Evolutionary conservation across 805 yeast genomes (phyloP), one percentile per base, ranked within the genome.

Genomic region (Metschnikowia reukaufii): DNA sequence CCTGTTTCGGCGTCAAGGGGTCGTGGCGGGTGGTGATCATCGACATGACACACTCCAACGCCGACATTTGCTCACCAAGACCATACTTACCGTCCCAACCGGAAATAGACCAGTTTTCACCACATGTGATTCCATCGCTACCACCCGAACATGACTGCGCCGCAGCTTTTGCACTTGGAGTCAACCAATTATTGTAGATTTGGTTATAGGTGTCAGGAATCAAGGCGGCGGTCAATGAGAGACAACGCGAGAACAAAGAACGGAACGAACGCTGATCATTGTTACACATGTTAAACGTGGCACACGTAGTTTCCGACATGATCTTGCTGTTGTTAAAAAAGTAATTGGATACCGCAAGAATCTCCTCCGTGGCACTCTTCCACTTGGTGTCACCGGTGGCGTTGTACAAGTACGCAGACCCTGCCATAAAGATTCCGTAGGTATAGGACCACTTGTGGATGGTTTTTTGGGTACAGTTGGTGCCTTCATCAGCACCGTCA

Each of bases 111-210:
- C 95, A 86, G 63, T 78, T 72, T 49, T 78, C 62, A 29, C 92
- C 94, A 72, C 95, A 86, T 0, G 97, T 91, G 52, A 82, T 85
- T 15, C 88, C 88, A 63, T 91, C 97, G 4, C 67, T 49, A 58
- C 97, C 97, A 58, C 92, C 94, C 13, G 77, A 64, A 65, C 94
- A 86, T 0, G 89, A 74, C 40, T 68, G 65, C 1, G 90, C 90
- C 6, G 89, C 91, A 2, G 79, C 91, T 44, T 61, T 55, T 0
- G 92, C 90, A 42, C 86, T 77, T 2, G 73, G 64, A 44, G 53
- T 59, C 36, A 56, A 47, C 54, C 55, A 54, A 29, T 33, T 21
- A 36, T 15, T 48, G 21, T 40, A 32, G 36, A 86, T 76, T 3
- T 62, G 59, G 32, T 66, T 76, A 25, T 62, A 58, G 4, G 79